These are phyloP conservation scores for Serendipita sp. DNA, from an alignment of 1,284 basidiomycete species.

Conservation along the genomic window DNA sequence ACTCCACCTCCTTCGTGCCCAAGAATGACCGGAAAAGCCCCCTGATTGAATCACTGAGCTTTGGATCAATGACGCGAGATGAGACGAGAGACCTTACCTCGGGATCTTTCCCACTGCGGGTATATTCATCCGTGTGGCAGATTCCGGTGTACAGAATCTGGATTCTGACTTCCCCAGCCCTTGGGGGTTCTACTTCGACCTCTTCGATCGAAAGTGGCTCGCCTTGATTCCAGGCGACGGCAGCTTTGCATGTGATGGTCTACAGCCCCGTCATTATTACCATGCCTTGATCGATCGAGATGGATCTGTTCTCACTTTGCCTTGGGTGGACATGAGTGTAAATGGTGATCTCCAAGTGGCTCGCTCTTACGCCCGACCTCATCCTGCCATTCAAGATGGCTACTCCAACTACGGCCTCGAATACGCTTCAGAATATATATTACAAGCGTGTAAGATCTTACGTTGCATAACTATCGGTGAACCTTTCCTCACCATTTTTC, in stretches of 20 bases:
- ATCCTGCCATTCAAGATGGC: not conserved
- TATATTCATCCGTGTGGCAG: conserved; percentile 98
- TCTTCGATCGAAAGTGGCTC: conserved; percentile 82
- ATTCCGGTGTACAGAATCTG: conserved; percentile 85
- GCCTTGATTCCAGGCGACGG: conserved; percentile 91
- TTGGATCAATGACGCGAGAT: not conserved
- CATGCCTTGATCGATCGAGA: conserved; percentile 4
- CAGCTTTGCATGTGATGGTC: conserved; percentile 85
- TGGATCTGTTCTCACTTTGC: conserved; percentile 26
- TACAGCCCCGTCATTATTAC: conserved; percentile 12
- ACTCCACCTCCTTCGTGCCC: conserved; percentile 84
- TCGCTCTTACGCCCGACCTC: conserved; percentile 14
- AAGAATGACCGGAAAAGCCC: conserved; percentile 87
- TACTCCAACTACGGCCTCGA: conserved; percentile 18
- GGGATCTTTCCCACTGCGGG: conserved; percentile 89
- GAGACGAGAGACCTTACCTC: conserved; percentile 40
- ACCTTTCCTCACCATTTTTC: not conserved
- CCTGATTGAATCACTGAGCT: conserved; percentile 29
- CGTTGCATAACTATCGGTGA: not conserved
- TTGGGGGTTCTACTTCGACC: conserved; percentile 86
- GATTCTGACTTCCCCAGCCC: conserved; percentile 84
- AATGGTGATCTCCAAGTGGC: conserved; percentile 19
- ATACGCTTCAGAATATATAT: conserved; percentile 64
- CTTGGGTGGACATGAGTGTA: conserved; percentile 49
- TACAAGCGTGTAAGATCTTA: conserved; percentile 54